Conservation (phyloP, 2,329 filamentous ascomycete species). For the Sporothrix humicola region DNA sequence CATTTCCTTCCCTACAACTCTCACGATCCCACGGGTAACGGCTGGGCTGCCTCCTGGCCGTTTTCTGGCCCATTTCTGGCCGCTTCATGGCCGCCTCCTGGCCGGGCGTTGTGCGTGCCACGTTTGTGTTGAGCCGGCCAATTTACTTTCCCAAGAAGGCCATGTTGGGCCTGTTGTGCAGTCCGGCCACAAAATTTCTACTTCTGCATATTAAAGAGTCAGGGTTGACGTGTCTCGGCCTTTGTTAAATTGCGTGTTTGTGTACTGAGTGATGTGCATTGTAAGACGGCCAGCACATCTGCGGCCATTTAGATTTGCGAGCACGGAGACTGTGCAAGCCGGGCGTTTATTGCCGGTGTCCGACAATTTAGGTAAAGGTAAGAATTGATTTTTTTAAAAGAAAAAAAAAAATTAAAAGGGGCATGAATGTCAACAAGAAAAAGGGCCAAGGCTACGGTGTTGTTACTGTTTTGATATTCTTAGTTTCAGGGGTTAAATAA, state of each 20-base stretch:
- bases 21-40: neutral
- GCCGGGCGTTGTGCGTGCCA: neutral
- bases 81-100: neutral
- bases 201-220: neutral
- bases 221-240: neutral
- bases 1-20: neutral
- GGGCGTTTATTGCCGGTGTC: neutral
- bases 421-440: slow-evolving; percentile 8
- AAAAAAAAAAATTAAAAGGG: neutral
- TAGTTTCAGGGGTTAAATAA: neutral
- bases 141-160: neutral
- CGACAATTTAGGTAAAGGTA: neutral
- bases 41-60: slow-evolving; percentile 3
- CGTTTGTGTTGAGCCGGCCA: neutral
- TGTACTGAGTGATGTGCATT: neutral
- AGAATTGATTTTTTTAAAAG: neutral
- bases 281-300: slow-evolving; percentile 11
- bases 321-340: neutral
- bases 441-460: neutral
- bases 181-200: neutral
- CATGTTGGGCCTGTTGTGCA: neutral
- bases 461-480: neutral
- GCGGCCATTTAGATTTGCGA: neutral
- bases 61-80: neutral
- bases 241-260: neutral